A percentile compares a stretch with the other conserved stretches of the same genome.
Conservation (phyloP, 192 early-diverging fungal species). For the Helicostylum pulchrum region DNA sequence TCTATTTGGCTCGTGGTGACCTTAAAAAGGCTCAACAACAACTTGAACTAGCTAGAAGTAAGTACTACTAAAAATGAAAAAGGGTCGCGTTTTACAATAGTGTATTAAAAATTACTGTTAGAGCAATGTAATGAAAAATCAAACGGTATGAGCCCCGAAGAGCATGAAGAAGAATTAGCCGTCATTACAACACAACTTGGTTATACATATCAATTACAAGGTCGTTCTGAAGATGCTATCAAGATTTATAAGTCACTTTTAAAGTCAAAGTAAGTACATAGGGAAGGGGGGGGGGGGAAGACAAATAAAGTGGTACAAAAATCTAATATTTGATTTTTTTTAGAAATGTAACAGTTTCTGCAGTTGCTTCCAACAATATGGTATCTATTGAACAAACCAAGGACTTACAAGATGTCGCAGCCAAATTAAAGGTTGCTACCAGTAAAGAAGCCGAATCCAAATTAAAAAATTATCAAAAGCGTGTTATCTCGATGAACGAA, state of each 20-base stretch:
- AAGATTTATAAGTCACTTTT: slow-evolving; percentile 57
- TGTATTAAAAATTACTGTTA: neutral
- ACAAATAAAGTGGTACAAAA: neutral
- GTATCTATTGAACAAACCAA: slow-evolving; percentile 52
- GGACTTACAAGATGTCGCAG: slow-evolving; percentile 56
- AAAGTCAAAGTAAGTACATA: slow-evolving; percentile 26
- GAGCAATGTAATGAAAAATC: slow-evolving; percentile 37
- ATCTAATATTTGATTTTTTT: slow-evolving; percentile 30
- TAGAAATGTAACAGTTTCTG: slow-evolving; percentile 53
- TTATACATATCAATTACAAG: slow-evolving; percentile 64
- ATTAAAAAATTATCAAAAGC: slow-evolving; percentile 53
- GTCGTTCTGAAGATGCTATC: slow-evolving; percentile 45
- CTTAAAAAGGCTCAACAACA: slow-evolving; percentile 48
- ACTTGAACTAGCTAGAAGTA: slow-evolving; percentile 58
- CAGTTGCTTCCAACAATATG: slow-evolving; percentile 70
- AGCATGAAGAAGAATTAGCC: slow-evolving; percentile 63
- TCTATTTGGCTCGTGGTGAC: slow-evolving; percentile 50
- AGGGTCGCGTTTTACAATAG: neutral
- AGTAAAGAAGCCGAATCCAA: slow-evolving; percentile 57
- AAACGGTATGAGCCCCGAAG: slow-evolving; percentile 35
- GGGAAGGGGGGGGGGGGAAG: neutral
- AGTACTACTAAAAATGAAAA: neutral
- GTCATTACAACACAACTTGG: slow-evolving; percentile 62
- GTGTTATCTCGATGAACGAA: slow-evolving; percentile 63
- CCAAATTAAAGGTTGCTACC: slow-evolving; percentile 53